Evolutionary conservation across 2,329 filamentous ascomycete genomes (phyloP), one percentile per base, ranked within the genome.

Genomic region (Fusarium sp.): DNA sequence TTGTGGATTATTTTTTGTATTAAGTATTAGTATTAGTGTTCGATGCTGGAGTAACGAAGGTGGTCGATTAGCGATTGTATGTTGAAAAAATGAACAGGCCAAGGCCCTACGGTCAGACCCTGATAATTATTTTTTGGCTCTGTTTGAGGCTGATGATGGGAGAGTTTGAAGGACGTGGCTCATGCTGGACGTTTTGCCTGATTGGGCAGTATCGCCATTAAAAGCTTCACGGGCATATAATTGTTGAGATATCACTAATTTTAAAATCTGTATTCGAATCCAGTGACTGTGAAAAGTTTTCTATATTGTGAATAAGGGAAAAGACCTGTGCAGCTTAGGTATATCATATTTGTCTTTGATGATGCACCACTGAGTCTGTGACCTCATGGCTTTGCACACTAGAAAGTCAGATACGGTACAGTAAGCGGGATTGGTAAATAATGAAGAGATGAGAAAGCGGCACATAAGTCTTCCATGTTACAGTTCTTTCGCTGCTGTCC

Each of bases 141-240:
- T 49, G 43, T 44, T 54, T n/a, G 35, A 37, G 35, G 35, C 35
- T 37, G 15, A 37, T 19, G 35, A 37, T 37, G 35, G 46, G 39
- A 41, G 37, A 25, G 43, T 33, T 58, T 60, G n/a, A 37, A 22
- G 50, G 19, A 41, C 19, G 50, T 65, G 41, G 61, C 62, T 60
- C 35, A 43, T 37, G 57, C n/a, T 30, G 52, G 61, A 48, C 27
- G 41, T 65, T 59, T 65, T 48, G 45, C 61, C 61, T 13, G 46
- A 65, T 64, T 35, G 37, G 61, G 61, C 32, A 63, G 39, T 57
- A 49, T 63, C 39, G 44, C 58, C 58, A 53, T 58, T 22, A 35
- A 30, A 32, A 52, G 52, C 59, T 44, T 65, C 41, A 56, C 35
- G 35, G 20, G 20, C 22, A 27, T 47, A 7, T 17, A 25, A 35